Conservation (phyloP, 148 eudicot species). For the Nepenthes mirabilis region DNA sequence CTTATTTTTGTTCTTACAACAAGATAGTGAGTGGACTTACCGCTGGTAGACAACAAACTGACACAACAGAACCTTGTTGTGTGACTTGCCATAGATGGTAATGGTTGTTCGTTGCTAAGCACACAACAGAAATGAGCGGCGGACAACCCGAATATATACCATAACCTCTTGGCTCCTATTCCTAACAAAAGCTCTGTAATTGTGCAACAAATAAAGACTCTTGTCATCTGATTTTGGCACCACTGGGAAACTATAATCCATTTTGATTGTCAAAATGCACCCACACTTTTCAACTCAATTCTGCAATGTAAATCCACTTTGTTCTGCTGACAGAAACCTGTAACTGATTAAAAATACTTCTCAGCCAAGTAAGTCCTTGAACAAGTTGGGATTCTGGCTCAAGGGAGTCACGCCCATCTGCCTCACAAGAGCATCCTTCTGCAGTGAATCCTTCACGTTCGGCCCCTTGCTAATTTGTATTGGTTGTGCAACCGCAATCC, state of each 20-base stretch:
- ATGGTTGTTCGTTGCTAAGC: too few relatives aligned
- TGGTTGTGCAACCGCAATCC: conserved; percentile 6
- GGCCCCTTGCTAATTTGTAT: conserved; percentile 51
- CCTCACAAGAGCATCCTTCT: conserved; percentile 80
- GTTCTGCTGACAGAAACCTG: not conserved
- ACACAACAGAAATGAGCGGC: not conserved
- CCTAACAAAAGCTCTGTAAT: too few relatives aligned
- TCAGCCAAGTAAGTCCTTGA: conserved; percentile 78
- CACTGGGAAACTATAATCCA: too few relatives aligned
- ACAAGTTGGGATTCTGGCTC: conserved; percentile 74
- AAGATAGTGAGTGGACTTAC: conserved; percentile 2
- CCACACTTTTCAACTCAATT: too few relatives aligned
- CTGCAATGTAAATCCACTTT: too few relatives aligned
- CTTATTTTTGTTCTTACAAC: conserved; percentile 6
- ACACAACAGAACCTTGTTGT: not conserved
- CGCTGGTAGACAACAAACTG: conserved; percentile 3
- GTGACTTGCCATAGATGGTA: too few relatives aligned
- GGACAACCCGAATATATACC: conserved; percentile 15
- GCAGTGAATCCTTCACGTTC: conserved; percentile 52
- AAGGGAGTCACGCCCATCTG: conserved; percentile 83
- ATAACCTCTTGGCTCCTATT: not conserved
- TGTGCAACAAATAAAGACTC: too few relatives aligned
- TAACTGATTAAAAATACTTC: too few relatives aligned
- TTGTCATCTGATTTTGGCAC: too few relatives aligned
- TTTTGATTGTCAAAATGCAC: too few relatives aligned